A percentile compares a stretch with the other conserved stretches of the same genome.
phyloP scores from a whole-genome alignment of 176 grass and related monocot species.

The Tillandsia leiboldiana region DNA sequence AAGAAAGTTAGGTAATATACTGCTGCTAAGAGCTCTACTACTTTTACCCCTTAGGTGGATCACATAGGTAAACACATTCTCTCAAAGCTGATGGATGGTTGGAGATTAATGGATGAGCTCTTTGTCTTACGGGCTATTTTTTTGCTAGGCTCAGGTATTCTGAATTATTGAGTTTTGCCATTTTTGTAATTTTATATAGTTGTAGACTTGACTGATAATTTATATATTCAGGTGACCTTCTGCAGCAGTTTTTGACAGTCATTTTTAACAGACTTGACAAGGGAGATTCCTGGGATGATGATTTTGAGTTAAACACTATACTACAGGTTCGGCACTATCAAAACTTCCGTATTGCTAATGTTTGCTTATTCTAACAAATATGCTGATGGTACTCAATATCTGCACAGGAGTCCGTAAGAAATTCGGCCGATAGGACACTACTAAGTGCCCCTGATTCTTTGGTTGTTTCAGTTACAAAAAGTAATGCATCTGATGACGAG shows the following conservation, averaged over 20 bases:
- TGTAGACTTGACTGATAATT: not conserved
- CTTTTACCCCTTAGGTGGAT: slow-evolving; percentile 50
- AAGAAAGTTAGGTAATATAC: not conserved
- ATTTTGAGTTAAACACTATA: slow-evolving; percentile 92
- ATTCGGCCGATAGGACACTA: slow-evolving; percentile 78
- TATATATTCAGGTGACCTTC: slow-evolving; percentile 68
- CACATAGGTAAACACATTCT: slow-evolving; percentile 78
- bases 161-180: not conserved
- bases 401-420: slow-evolving; percentile 84
- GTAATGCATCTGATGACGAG: slow-evolving; percentile 25
- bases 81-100: slow-evolving; percentile 66
- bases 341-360: slow-evolving; percentile 11
- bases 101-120: slow-evolving; percentile 93
- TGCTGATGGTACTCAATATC: slow-evolving; percentile 21
- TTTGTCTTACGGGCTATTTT: slow-evolving; percentile 84
- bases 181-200: not conserved
- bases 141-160: slow-evolving; percentile 89
- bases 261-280: slow-evolving; percentile 84
- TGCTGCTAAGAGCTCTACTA: slow-evolving; percentile 7
- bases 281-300: slow-evolving; percentile 85
- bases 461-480: slow-evolving; percentile 55
- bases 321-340: slow-evolving; percentile 54
- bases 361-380: not conserved
- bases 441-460: slow-evolving; percentile 77
- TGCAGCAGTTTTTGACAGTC: slow-evolving; percentile 87